Evolutionary conservation across 352 stramenopile species (phyloP).

Genomic region (Pythium aquatile): DNA sequence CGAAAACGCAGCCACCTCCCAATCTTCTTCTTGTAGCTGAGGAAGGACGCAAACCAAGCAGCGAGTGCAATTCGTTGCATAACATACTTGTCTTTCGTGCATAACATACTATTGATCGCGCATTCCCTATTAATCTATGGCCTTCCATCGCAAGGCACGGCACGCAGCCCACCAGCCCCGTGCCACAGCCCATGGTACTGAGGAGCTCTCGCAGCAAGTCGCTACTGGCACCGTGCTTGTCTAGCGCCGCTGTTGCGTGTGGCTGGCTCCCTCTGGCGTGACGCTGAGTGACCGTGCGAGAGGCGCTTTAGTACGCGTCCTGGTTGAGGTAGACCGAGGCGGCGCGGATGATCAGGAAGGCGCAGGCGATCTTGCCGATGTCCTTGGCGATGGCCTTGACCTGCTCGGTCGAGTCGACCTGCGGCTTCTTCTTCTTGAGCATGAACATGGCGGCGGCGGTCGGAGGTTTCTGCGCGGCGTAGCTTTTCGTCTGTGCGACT

Average conservation of each 20-base stretch:
- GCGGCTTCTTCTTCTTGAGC: conserved; percentile 88
- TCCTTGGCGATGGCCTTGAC: conserved; percentile 76
- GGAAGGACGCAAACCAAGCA: too few relatives aligned
- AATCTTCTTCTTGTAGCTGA: not conserved
- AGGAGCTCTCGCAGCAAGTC: too few relatives aligned
- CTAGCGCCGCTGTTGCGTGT: not conserved
- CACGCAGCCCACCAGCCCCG: not conserved
- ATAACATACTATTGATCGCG: conserved; percentile 17
- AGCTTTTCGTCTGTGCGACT: conserved; percentile 7
- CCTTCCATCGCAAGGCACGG: not conserved
- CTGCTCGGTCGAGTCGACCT: conserved; percentile 76
- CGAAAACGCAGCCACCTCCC: not conserved
- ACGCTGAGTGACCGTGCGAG: not conserved
- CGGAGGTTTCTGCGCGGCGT: not conserved
- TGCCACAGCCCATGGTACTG: not conserved
- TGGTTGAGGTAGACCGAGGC: conserved; percentile 73
- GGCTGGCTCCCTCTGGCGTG: not conserved
- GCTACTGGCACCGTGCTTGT: not conserved
- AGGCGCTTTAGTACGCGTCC: conserved; percentile 26
- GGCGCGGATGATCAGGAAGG: conserved; percentile 74
- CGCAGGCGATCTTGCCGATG: conserved; percentile 67
- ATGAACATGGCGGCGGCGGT: conserved; percentile 59
- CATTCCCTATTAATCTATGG: conserved; percentile 7
- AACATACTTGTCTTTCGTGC: conserved; percentile 5
- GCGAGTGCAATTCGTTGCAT: not conserved